Evolutionary conservation across 2,329 filamentous ascomycete species (phyloP), one percentile per base, ranked within the genome.

Genomic region (Colletotrichum sp.): DNA sequence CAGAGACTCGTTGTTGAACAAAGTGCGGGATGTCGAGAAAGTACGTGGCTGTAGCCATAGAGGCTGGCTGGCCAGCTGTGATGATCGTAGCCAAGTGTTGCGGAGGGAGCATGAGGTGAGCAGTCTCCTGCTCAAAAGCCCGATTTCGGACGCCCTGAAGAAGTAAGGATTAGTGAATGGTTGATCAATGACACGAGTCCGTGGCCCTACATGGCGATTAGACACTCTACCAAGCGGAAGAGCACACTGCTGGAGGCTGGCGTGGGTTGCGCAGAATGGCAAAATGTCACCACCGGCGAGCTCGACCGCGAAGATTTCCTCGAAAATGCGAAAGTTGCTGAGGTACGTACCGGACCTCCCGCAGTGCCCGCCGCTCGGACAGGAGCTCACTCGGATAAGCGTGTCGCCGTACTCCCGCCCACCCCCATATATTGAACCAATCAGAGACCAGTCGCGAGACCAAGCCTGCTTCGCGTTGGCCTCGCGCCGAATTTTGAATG

Each of bases 401-500:
- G 68, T 69, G 36, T 24, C 21, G 38, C 75, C 77, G 76, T 38
- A 4, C 4, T n/a, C n/a, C 71, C 67, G 68, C 30, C 0, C 1
- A 18, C 1, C 8, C 8, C 77, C 75, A 67, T 57, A 5, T 10
- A 2, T 4, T 0, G 3, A 26, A 1, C 77, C 77, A 78, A 78
- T 78, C 63, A 78, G 30, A 34, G n/a, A 15, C 13, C 75, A 18
- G 75, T 78, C 77, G 77, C 77, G 74, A 74, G 67, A 18, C 58
- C 61, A 74, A 74, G 64, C 48, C 63, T 52, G 67, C 48, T 66
- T 26, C 67, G 66, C 73, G 65, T 77, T 73, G 67, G 74, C 69
- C 74, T 77, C 72, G 71, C 68, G 77, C 71, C 75, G 52, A 76
- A 74, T 65, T 76, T 76, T 76, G 65, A 77, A 68, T 28, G 64